Evolutionary conservation across 495 filamentous ascomycete genomes (phyloP), one percentile per base, ranked within the genome.

Genomic region (Achaetomiella virescens): DNA sequence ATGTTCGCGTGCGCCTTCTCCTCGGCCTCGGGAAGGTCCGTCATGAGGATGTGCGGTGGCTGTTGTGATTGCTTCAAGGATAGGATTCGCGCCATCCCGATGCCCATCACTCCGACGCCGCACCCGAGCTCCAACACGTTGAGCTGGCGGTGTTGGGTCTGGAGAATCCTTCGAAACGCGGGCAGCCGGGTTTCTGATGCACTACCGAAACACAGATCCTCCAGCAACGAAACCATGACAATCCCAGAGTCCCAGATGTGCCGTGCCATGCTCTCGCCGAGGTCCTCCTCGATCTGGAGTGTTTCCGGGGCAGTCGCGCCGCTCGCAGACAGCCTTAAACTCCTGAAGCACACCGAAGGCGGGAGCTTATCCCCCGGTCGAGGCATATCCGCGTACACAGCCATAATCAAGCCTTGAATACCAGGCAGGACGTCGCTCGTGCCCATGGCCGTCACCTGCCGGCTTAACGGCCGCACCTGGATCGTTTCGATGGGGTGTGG

Each of bases 241-340:
- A 75, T 58, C 6, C 75, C 74, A 22, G 64, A 76, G 69, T 84
- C 92, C 93, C 93, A 98, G 44, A 97, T 83, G 70, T 98, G 93
- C 15, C 91, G 80, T 15, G 92, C 91, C 62, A 98, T 96, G 66
- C 89, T 96, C 66, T 97, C 91, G 7, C 91, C 92, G 2, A 90
- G 90, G 56, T 97, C 91, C 64, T 98, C 93, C 75, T 86, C 87
- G 20, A 97, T 81, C 48, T 65, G 58, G 36, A 68, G 53, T 17
- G 52, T 44, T 35, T 50, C 59, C 15, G 35, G 51, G 9, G 52
- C 25, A 11, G 48, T 33, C 3, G 24, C 43, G 11, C 63, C 48
- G 56, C 62, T 37, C 1, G 49, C 43, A 11, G 60, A 53, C 1
- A 76, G 57, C 4, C 58, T 59, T 37, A 77, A 60, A 45, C 66